Percentiles rank a stretch among this genome's conserved stretches.
Conservation (phyloP, 2,329 filamentous ascomycete genomes). For the Furcasterigmium sp. region DNA sequence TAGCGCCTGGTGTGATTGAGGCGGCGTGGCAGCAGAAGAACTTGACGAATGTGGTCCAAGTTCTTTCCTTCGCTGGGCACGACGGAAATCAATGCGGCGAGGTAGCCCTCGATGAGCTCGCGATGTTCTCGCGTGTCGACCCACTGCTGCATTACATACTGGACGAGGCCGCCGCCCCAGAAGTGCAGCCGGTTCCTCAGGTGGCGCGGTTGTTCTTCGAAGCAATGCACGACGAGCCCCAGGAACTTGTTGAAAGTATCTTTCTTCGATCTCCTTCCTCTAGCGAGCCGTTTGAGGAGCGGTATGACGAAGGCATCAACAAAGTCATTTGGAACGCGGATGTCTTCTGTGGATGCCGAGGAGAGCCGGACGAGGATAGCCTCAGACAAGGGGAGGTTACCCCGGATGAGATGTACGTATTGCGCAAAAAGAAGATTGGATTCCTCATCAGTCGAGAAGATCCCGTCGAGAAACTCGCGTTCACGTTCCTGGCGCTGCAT, state of each 20-base stretch:
- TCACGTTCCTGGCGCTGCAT: neutral
- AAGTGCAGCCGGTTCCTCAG: neutral
- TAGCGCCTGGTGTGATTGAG: constrained; percentile 7
- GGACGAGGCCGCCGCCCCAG: neutral
- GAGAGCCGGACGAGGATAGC: neutral
- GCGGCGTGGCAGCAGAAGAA: neutral
- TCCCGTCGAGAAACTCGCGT: neutral
- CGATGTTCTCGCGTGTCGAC: neutral
- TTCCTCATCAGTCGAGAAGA: neutral
- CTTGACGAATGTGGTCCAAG: neutral
- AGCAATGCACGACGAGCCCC: constrained; percentile 4
- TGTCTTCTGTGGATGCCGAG: neutral
- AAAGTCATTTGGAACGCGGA: constrained; percentile 12
- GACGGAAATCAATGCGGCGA: neutral
- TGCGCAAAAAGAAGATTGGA: neutral
- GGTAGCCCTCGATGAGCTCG: neutral
- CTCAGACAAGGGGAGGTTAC: neutral
- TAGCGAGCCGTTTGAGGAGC: constrained; percentile 13
- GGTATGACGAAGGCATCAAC: constrained; percentile 14
- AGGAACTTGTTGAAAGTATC: constrained; percentile 12
- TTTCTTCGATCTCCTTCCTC: constrained; percentile 3
- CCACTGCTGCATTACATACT: neutral
- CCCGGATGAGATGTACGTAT: neutral
- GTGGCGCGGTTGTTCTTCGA: neutral
- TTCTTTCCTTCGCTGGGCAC: neutral